Percentiles rank a stretch among this genome's conserved stretches.
Evolutionary conservation across 1,284 basidiomycete genomes (phyloP).

Genomic region (Kwoniella shivajii): DNA sequence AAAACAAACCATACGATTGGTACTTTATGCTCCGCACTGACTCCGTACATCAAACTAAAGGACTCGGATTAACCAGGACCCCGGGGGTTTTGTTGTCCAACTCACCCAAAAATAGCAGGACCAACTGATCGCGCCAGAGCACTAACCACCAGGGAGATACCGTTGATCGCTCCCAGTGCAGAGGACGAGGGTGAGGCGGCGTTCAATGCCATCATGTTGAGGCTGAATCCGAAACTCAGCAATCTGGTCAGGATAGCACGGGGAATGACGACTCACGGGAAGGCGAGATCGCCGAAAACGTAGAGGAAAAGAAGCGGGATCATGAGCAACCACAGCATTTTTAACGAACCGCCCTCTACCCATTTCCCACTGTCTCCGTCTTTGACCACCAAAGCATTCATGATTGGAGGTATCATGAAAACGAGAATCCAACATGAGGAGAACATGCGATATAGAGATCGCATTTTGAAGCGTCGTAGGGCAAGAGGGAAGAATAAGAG

Average conservation of each 20-base stretch:
- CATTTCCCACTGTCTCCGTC: constrained; percentile 7
- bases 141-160: constrained; percentile 14
- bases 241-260: background rate
- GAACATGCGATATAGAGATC: constrained; percentile 21
- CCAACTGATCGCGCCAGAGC: constrained; percentile 25
- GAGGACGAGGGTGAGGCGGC: constrained; percentile 10
- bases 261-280: constrained; percentile 19
- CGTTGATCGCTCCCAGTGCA: constrained; percentile 27
- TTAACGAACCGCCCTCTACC: constrained; percentile 19
- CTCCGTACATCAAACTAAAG: constrained; percentile 17
- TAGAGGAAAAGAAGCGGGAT: constrained; percentile 24
- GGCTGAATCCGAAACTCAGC: background rate
- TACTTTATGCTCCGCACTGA: constrained; percentile 20
- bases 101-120: constrained; percentile 27
- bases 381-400: constrained; percentile 21
- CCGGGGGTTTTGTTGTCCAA: background rate
- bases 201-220: constrained; percentile 22
- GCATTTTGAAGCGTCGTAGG: constrained; percentile 15
- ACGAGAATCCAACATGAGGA: constrained; percentile 21
- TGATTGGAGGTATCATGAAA: constrained; percentile 22
- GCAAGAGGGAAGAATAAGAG: constrained; percentile 23
- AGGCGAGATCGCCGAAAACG: constrained; percentile 25
- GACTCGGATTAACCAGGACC: background rate
- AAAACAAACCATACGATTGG: no score
- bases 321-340: constrained; percentile 25